Percentiles rank a stretch among this genome's conserved stretches.
Evolutionary conservation across 2,329 filamentous ascomycete genomes (phyloP).

Genomic region (Chrysosporium queenslandicum): DNA sequence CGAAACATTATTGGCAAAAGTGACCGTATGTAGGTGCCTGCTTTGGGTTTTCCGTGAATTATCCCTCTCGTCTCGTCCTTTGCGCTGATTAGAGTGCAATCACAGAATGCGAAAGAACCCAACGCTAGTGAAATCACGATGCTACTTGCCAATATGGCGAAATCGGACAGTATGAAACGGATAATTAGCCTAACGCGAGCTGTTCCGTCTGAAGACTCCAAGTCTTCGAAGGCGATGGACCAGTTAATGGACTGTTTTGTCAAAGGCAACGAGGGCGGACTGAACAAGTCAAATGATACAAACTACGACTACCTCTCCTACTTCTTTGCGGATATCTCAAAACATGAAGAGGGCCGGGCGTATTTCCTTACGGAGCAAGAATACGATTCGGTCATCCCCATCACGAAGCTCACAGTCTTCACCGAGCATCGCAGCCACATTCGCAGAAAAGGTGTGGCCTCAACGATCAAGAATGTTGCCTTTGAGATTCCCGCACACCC

Average conservation of each 20-base stretch:
- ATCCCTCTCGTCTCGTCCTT: neutral
- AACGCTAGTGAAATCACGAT: conserved; percentile 81
- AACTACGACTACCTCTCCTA: conserved; percentile 90
- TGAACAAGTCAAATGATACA: conserved; percentile 55
- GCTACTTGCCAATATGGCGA: conserved; percentile 85
- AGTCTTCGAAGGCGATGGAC: conserved; percentile 66
- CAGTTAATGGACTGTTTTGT: conserved; percentile 95
- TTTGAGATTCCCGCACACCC: conserved; percentile 70
- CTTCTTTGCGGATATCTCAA: conserved; percentile 84
- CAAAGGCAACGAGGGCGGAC: conserved; percentile 69
- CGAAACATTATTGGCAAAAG: conserved; percentile 58
- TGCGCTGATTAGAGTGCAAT: neutral
- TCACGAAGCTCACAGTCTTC: conserved; percentile 88
- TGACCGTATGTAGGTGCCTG: conserved; percentile 58
- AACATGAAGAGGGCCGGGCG: conserved; percentile 61
- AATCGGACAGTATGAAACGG: conserved; percentile 61
- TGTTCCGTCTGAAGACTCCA: conserved; percentile 58
- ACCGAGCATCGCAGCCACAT: conserved; percentile 80
- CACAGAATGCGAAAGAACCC: conserved; percentile 50
- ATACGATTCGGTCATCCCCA: conserved; percentile 74
- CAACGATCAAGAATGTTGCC: conserved; percentile 84
- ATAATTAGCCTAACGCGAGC: conserved; percentile 59
- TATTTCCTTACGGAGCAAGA: conserved; percentile 65
- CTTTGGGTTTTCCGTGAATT: neutral
- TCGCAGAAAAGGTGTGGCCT: conserved; percentile 85